Evolutionary conservation across 139 green algal species (phyloP).

Genomic region (Volvox africanus): DNA sequence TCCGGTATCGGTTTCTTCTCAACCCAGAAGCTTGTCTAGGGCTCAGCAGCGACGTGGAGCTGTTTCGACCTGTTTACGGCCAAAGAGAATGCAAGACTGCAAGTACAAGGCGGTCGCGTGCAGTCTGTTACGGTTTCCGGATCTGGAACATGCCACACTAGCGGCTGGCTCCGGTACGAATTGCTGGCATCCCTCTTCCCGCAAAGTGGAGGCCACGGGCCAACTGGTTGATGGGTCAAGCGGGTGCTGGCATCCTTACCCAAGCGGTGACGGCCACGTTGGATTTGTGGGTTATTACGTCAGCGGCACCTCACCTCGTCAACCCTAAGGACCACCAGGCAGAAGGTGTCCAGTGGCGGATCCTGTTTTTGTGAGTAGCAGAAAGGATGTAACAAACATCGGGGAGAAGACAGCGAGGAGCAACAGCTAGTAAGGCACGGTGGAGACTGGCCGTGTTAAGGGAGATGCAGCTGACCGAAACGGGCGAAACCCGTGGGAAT

Average conservation of each 20-base stretch:
- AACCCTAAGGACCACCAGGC: slow-evolving; percentile 54
- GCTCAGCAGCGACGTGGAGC: too few relatives aligned
- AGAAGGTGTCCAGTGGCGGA: slow-evolving; percentile 46
- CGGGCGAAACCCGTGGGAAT: neutral
- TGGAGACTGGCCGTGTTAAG: neutral
- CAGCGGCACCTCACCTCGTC: slow-evolving; percentile 42
- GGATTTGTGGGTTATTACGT: neutral
- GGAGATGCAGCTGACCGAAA: neutral
- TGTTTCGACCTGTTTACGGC: too few relatives aligned
- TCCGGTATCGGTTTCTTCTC: too few relatives aligned
- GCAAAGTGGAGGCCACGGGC: neutral
- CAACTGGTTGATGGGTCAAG: too few relatives aligned
- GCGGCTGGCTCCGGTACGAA: neutral
- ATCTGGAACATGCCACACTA: neutral
- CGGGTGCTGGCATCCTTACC: neutral
- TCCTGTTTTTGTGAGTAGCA: neutral
- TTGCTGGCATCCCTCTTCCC: neutral
- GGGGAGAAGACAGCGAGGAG: neutral
- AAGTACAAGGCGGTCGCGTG: too few relatives aligned
- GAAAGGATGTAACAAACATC: too few relatives aligned
- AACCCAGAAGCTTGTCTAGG: too few relatives aligned
- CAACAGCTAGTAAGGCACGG: neutral
- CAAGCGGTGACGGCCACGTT: neutral
- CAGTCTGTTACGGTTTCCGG: neutral
- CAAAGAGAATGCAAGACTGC: too few relatives aligned